A percentile compares a stretch with the other conserved stretches of the same genome.
Evolutionary conservation across 768 basidiomycete species (phyloP).

Genomic region (Thelephora aurantiotincta): DNA sequence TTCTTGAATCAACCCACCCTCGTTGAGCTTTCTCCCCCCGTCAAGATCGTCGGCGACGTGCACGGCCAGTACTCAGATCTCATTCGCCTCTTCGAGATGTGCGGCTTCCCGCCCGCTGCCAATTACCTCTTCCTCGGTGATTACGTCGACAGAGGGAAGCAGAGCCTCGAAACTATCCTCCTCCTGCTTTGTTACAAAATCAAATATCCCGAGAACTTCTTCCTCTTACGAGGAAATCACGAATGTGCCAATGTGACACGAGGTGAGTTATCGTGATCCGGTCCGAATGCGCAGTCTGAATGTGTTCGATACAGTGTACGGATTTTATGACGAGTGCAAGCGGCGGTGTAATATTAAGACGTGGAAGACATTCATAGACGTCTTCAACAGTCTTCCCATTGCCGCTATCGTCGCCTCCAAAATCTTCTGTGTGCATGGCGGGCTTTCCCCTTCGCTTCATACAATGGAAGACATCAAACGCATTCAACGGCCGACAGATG

Average conservation of each 20-base stretch:
- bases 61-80: conserved; percentile 99
- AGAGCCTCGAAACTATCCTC: conserved; percentile 95
- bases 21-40: conserved; percentile 92
- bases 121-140: conserved; percentile 99
- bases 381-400: conserved; percentile 98
- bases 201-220: conserved; percentile 99
- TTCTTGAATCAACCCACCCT: conserved; percentile 94
- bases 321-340: conserved; percentile 99
- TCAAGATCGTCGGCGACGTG: conserved; percentile 98
- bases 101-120: conserved; percentile 92
- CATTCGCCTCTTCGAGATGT: conserved; percentile 98
- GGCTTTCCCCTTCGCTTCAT: conserved; percentile 83
- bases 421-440: conserved; percentile 98
- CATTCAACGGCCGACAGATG: conserved; percentile 95
- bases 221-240: conserved; percentile 93
- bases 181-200: conserved; percentile 97
- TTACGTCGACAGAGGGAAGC: conserved; percentile 98
- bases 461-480: conserved; percentile 98
- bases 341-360: conserved; percentile 98
- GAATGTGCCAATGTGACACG: conserved; percentile 98
- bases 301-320: conserved; percentile 56
- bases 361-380: conserved; percentile 99
- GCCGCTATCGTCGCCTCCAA: conserved; percentile 98
- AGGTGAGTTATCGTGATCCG: conserved; percentile 38
- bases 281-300: not conserved